Evolutionary conservation across 495 filamentous ascomycete species (phyloP), one percentile per base, ranked within the genome.

Genomic region (Aspergillus sparsus): DNA sequence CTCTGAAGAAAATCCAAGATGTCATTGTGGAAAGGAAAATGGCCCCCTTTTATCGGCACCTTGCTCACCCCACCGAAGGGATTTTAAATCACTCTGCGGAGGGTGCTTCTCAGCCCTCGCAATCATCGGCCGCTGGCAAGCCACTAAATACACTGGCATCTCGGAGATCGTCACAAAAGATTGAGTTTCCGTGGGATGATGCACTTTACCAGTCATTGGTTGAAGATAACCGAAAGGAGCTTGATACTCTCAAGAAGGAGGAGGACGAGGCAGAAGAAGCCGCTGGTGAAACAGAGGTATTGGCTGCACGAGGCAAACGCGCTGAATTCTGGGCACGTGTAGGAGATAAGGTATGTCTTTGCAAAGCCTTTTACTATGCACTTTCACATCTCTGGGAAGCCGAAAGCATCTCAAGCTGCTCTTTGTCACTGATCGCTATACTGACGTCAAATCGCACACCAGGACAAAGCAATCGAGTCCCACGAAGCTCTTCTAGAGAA

Each of bases 321-420:
- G 94, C 95, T 35, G 94, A 98, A 69, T 94, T 94, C 77, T 97
- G 88, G 82, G 92, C 95, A 33, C 82, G 90, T 59, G 89, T 97
- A 58, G 93, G 91, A 58, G 94, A 98, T 74, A 98, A 98, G 88
- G 93, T 96, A 79, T 53, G 84, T 60, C 16, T 18, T 9, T 21
- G 44, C 8, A 18, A 47, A 9, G 11, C 15, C 32, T 34, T 5
- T 39, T 15, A 32, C 6, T 45, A 39, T 60, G 39, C 7, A 27
- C 9, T 55, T 31, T 33, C n/a, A 8, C 2, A 12, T 49, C 27
- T 41, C 16, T 27, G 4, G n/a, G 21, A 12, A 46, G 36, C 10
- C 36, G 54, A 21, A 6, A 16, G 9, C 5, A 5, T 47, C 44
- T 6, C 16, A 47, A 16, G 15, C 15, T 53, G 35, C 34, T 35